Base-by-base conservation (phyloP, 352 stramenopile genomes). In the Phytophthora chlamydospora region DNA sequence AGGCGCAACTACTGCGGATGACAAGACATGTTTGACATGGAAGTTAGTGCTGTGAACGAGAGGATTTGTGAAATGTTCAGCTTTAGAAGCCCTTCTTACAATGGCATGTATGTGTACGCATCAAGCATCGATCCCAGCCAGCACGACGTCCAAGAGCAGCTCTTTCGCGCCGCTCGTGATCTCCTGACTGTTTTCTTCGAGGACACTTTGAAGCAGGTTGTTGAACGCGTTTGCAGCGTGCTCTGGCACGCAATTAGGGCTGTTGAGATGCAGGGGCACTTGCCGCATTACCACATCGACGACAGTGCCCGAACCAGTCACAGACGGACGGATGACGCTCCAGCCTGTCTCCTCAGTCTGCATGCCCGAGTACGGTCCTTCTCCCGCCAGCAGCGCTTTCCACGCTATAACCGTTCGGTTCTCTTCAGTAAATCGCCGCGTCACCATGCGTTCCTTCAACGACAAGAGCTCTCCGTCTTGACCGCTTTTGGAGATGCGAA, bases 1-100 rank as follows among this genome's bases (percentile, higher is more conserved):
- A 76, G 38, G 50, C 68, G 8, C 48, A 71, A 51, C 46, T 76
- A n/a, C 38, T 76, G 16, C 68, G 68, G 4, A 42, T 62, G 12
- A 62, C 56, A 41, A 44, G 43, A 39, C 32, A 62, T 34, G 44
- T 56, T n/a, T 67, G 33, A 67, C 24, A 29, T 29, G 24, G 24
- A 29, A 4, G 24, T 29, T 29, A 4, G 36, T 42, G n/a, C n/a
- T n/a, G n/a, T n/a, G n/a, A n/a, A n/a, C n/a, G n/a, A n/a, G n/a
- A n/a, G n/a, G n/a, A n/a, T n/a, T n/a, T n/a, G n/a, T n/a, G n/a
- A n/a, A n/a, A n/a, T n/a, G n/a, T n/a, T n/a, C 12, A 41, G 12
- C 35, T 42, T 42, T 6, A 29, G 24, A 29, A 29, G 24, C 24
- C 24, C 24, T 3, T 29, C 24, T 29, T 29, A 29, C 24, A 29